Evolutionary conservation across 108 stramenopile species (phyloP), one percentile per base, ranked within the genome.

Genomic region (Nannochloropsis gaditana): DNA sequence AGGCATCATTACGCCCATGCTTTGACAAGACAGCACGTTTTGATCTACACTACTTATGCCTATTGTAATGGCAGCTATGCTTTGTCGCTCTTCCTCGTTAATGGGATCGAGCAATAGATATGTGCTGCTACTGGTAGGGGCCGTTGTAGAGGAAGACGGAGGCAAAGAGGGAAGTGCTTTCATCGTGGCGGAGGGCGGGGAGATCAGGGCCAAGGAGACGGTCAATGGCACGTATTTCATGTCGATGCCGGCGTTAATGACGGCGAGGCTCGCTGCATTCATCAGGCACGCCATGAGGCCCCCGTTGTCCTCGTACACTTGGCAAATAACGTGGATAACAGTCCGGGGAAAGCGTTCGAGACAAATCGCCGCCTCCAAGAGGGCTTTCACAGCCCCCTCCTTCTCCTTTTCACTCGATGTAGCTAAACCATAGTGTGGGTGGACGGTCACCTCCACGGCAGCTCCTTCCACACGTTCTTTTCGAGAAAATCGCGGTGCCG

Each of bases 241-340:
- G 10, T 92, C 93, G 44, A 95, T 88, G 5, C 93, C 93, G 10
- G 95, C 95, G 89, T 95, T 94, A 93, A 95, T 92, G 83, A 95
- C 84, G 9, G 95, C 95, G 82, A 94, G 85, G 6, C 93, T 92
- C 9, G 94, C 91, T 42, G 93, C 94, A 89, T 95, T 94, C 41
- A 94, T 83, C 21, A 93, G 87, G 21, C 86, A 90, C 1, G 91
- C 91, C 19, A 94, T 79, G 2, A 93, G 82, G 9, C 93, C 93
- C 5, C 95, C 95, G 85, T 95, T 94, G 17, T 90, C 89, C 89
- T 93, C 92, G 73, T 93, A 90, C 5, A 94, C 86, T 86, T 94
- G 94, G 79, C 94, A 83, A 3, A 94, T 92, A 43, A 95, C 88
- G 84, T 93, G 88, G 47, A 94, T 91, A 5, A 95, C 92, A 21